phyloP scores from a whole-genome alignment of 2,329 filamentous ascomycete genomes.

The Botrytis byssoidea region DNA sequence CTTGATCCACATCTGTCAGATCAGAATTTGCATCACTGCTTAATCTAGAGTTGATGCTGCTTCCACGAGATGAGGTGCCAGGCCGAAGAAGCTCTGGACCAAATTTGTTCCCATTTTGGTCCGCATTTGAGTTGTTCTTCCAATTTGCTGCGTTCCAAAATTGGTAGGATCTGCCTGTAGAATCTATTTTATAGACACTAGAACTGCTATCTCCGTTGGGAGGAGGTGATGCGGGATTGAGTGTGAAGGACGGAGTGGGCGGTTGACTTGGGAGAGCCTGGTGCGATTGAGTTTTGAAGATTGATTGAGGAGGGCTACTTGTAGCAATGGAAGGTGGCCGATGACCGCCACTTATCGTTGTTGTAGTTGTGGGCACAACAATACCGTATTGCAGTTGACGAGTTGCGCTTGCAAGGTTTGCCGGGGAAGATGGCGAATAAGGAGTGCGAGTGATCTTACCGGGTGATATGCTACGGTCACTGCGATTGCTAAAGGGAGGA shows the following conservation, averaged over 20 bases:
- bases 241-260: constrained; percentile 17
- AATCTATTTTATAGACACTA: constrained; percentile 42
- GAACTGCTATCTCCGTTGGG: neutral
- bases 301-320: constrained; percentile 31
- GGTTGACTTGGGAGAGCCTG: constrained; percentile 14
- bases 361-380: constrained; percentile 19
- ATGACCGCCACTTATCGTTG: neutral
- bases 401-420: constrained; percentile 33
- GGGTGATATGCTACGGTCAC: constrained; percentile 56
- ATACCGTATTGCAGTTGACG: constrained; percentile 35
- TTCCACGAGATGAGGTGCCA: constrained; percentile 26
- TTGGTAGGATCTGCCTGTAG: constrained; percentile 45
- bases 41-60: constrained; percentile 48
- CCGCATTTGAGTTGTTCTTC: constrained; percentile 35
- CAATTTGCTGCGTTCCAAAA: constrained; percentile 61
- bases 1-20: constrained; percentile 33
- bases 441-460: constrained; percentile 40
- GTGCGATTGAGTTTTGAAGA: constrained; percentile 9
- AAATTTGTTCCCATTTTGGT: constrained; percentile 28
- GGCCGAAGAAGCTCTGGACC: constrained; percentile 28
- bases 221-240: constrained; percentile 7
- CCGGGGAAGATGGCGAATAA: constrained; percentile 27
- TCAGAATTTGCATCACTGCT: constrained; percentile 51
- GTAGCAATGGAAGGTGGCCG: constrained; percentile 33
- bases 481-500: constrained; percentile 41